Conservation (phyloP, 331 rosid genomes). For the Malus hybrid region DNA sequence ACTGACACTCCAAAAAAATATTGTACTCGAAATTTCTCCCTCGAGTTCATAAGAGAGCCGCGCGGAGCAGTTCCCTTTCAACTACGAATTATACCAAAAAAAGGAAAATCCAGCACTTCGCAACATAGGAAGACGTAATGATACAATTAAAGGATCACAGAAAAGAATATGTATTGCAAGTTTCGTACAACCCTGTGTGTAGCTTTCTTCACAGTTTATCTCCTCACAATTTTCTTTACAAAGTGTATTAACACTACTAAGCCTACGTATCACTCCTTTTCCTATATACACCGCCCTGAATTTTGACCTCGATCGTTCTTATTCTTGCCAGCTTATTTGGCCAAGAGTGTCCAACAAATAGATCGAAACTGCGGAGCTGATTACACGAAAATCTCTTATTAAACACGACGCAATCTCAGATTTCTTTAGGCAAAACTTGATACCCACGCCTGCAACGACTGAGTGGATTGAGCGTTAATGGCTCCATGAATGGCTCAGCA, state of each 20-base stretch:
- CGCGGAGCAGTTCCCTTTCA: too few species aligned
- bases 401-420: constrained; percentile 10
- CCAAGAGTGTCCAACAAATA: constrained; percentile 39
- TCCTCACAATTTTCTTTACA: constrained; percentile 49
- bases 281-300: constrained; percentile 60
- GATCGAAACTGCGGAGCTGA: constrained; percentile 28
- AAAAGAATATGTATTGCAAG: constrained; percentile 2
- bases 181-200: constrained; percentile 13
- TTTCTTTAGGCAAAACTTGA: constrained; percentile 70
- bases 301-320: constrained; percentile 34
- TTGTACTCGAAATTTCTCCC: too few species aligned
- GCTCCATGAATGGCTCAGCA: constrained; percentile 34
- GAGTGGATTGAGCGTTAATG: constrained; percentile 13
- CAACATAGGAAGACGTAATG: too few species aligned
- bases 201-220: constrained; percentile 7
- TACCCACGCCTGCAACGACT: constrained; percentile 34
- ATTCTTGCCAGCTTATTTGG: constrained; percentile 48
- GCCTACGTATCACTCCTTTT: constrained; percentile 49
- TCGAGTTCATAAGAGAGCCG: too few species aligned
- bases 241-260: constrained; percentile 22
- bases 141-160: too few species aligned
- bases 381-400: constrained; percentile 21
- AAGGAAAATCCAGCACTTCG: too few species aligned
- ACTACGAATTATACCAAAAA: too few species aligned
- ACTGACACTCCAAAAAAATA: too few species aligned